Percentiles rank a stretch among this genome's conserved stretches.
Evolutionary conservation across 495 filamentous ascomycete species (phyloP).

Genomic region (Cryomyces minteri): DNA sequence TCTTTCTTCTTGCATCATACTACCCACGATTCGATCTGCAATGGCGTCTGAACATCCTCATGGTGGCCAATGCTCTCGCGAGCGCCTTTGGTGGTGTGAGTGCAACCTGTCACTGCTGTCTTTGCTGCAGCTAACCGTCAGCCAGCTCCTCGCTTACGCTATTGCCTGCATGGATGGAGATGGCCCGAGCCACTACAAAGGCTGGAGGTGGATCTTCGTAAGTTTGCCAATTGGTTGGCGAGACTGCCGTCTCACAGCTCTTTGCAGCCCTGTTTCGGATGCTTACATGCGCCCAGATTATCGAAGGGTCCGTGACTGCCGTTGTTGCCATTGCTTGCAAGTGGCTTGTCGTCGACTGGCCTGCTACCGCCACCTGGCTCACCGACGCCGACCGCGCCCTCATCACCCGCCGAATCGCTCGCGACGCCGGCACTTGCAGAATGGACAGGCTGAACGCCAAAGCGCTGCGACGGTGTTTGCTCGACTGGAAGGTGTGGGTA

Average conservation of each 20-base stretch:
- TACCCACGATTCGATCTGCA: too few species aligned
- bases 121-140: slow-evolving; percentile 13
- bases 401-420: slow-evolving; percentile 20
- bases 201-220: slow-evolving; percentile 21
- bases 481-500: slow-evolving; percentile 15
- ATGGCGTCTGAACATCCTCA: too few species aligned
- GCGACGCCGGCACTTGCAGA: slow-evolving; percentile 19
- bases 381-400: slow-evolving; percentile 20
- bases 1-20: too few species aligned
- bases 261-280: too few species aligned
- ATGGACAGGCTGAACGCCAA: slow-evolving; percentile 24
- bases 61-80: too few species aligned
- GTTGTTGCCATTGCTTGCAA: slow-evolving; percentile 17
- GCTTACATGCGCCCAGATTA: slow-evolving; percentile 9
- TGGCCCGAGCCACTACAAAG: slow-evolving; percentile 25
- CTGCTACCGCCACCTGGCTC: slow-evolving; percentile 23
- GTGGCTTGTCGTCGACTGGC: slow-evolving; percentile 26
- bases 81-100: too few species aligned
- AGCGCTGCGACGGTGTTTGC: slow-evolving; percentile 12
- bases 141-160: slow-evolving; percentile 41
- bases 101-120: too few species aligned
- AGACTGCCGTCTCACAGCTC: too few species aligned
- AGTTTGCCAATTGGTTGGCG: too few species aligned
- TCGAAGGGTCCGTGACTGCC: slow-evolving; percentile 26
- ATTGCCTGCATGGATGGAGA: slow-evolving; percentile 29